Evolutionary conservation across 2,329 filamentous ascomycete genomes (phyloP), one percentile per base, ranked within the genome.

Genomic region (Trichoderma afroharzianum): DNA sequence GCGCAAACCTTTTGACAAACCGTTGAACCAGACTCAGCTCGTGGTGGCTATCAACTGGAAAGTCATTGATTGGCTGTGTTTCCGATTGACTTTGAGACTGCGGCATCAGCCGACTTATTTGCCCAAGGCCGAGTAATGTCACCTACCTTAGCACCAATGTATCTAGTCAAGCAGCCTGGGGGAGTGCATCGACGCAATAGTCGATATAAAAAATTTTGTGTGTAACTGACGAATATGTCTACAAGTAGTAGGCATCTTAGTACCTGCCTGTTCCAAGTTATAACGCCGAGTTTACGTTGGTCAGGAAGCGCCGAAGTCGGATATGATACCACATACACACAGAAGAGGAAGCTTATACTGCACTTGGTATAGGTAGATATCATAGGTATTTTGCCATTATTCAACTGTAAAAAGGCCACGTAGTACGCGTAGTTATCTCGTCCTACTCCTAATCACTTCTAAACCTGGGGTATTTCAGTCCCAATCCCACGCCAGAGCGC

Each of bases 401-500:
- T 43, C 32, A 21, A 43, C 32, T 58, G 53, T n/a, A 30, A 28
- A 67, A 67, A n/a, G 50, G 36, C 28, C 63, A 57, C 21, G 32
- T 61, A 33, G 55, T 28, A 68, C 50, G 66, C 67, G 47, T 62
- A 68, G 36, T 36, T 32, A 28, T 21, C 32, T 39, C 59, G 32
- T 63, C 59, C 53, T 33, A 26, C 26, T 47, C 6, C 59, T 21
- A 63, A 57, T 43, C 33, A 32, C 58, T 55, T 57, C 61, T 55
- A 63, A 14, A 50, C 47, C 32, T 47, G 24, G 68, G 68, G 68
- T 70, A 70, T 70, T 70, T 18, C 43, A 57, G 62, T 36, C 59
- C 70, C 70, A 26, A 61, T 64, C 39, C 63, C 55, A 43, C 63
- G 47, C 68, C 59, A 63, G 30, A 58, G 68, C 68, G 47, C 68